phyloP scores from a whole-genome alignment of 441 rosid genomes.

The Lepidium campestre region DNA sequence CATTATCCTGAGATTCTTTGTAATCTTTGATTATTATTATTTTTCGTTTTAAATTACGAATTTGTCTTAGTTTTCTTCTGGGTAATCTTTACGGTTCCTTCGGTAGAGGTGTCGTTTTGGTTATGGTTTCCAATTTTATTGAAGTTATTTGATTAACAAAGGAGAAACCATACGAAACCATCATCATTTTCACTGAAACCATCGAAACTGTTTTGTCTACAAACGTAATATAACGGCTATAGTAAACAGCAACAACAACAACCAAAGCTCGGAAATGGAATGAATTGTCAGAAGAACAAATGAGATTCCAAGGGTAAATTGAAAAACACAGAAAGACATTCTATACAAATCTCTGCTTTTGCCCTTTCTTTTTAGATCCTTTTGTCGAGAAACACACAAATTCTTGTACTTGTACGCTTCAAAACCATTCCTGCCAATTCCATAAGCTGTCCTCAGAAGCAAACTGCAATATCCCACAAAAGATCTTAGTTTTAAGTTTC shows the following conservation, averaged over 20 bases:
- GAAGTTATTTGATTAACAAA: too few relatives aligned
- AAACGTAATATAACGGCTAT: neutral
- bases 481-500: neutral
- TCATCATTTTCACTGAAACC: neutral
- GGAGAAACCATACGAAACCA: too few relatives aligned
- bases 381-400: neutral
- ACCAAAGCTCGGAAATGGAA: neutral
- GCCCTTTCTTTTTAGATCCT: neutral
- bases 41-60: neutral
- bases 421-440: constrained; percentile 52
- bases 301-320: neutral
- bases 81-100: too few relatives aligned
- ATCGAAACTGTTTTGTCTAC: neutral
- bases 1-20: constrained; percentile 23
- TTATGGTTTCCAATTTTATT: too few relatives aligned
- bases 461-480: constrained; percentile 37
- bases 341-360: neutral
- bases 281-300: neutral
- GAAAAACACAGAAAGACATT: neutral
- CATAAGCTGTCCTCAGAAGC: constrained; percentile 71
- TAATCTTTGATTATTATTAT: constrained; percentile 7
- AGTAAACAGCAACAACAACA: neutral
- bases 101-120: too few relatives aligned
- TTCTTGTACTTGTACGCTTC: neutral
- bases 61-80: neutral